phyloP scores from a whole-genome alignment of 2,329 filamentous ascomycete species.

The Sporothrix phasma region DNA sequence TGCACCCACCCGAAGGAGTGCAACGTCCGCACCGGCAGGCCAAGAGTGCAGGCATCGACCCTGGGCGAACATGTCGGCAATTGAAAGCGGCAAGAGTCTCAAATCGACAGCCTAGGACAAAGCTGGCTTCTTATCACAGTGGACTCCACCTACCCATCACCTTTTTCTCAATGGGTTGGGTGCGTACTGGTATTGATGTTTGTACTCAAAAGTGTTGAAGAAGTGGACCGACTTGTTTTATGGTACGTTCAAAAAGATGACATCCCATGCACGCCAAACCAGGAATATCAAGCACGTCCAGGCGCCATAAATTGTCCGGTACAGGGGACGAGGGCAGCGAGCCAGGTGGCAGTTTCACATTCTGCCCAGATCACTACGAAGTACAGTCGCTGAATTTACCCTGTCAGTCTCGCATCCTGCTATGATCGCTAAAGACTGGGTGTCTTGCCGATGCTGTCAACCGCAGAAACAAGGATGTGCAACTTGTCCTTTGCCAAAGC shows the following conservation, averaged over 20 bases:
- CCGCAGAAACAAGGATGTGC: constrained; percentile 5
- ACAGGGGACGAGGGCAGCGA: constrained; percentile 12
- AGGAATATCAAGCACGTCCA: not conserved
- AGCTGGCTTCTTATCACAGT: too few relatives aligned
- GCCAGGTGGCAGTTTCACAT: constrained; percentile 26
- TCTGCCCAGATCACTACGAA: constrained; percentile 20
- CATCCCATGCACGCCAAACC: not conserved
- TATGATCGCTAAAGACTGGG: constrained; percentile 21
- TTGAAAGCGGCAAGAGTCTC: constrained; percentile 1
- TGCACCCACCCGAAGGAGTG: not conserved
- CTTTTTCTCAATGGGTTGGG: too few relatives aligned
- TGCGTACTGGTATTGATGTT: not conserved
- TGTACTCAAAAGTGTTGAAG: not conserved
- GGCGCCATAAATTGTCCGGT: constrained; percentile 4
- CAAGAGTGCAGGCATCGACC: not conserved
- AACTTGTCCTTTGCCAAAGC: not conserved
- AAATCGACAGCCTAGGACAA: not conserved
- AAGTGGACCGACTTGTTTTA: constrained; percentile 2
- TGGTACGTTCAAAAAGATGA: not conserved
- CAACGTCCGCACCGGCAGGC: not conserved
- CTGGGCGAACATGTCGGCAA: constrained; percentile 1
- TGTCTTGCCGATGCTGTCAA: constrained; percentile 14
- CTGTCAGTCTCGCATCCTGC: constrained; percentile 25
- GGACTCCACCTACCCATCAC: too few relatives aligned
- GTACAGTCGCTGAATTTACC: constrained; percentile 19